Base-by-base conservation (phyloP, 768 basidiomycete species). In the Mycena albidolilacea region DNA sequence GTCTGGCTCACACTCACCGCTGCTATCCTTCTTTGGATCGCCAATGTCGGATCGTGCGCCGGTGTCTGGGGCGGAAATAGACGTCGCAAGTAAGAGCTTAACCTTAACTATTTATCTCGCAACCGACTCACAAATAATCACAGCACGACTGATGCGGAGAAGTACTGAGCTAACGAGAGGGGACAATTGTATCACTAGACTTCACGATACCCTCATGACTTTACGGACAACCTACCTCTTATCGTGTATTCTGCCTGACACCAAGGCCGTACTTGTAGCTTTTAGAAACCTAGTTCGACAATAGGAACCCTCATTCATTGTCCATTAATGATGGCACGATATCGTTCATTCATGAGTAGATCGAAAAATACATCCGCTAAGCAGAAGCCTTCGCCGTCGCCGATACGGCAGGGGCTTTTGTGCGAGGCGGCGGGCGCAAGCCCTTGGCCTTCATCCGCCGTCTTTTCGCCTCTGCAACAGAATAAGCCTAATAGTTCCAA, bases 401-500 rank as follows among this genome's bases (percentile, higher is more conserved):
- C 23, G 75, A 57, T 30, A 70, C 73, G 50, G 82, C 74, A 61
- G 77, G 70, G 55, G 75, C 77, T 69, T 83, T 87, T 52, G 80
- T 81, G 63, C 90, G 89, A 41, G 90, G 88, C 39, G 88, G 91
- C 57, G 90, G 90, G 52, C 90, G 90, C 54, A 94, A 84, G 67
- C 93, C 92, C 81, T 91, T 93, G 7, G 90, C 90, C 78, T 92
- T 95, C 88, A 93, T 90, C 71, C 89, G 89, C 78, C 88, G 90
- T 77, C 94, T 90, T 82, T 91, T 94, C 1, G 90, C 88, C 83
- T 93, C 93, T 95, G 80, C 69, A 72, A 62, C n/a, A 61, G 63
- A 41, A 50, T 44, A 38, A 67, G 63, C 60, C 73, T 23, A 17
- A 2, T 30, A 30, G 21, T 23, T 30, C 7, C 21, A 54, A 30